These are phyloP conservation scores for Prinsepia uniflora DNA, from an alignment of 306 rosid species.

Conservation along the genomic window DNA sequence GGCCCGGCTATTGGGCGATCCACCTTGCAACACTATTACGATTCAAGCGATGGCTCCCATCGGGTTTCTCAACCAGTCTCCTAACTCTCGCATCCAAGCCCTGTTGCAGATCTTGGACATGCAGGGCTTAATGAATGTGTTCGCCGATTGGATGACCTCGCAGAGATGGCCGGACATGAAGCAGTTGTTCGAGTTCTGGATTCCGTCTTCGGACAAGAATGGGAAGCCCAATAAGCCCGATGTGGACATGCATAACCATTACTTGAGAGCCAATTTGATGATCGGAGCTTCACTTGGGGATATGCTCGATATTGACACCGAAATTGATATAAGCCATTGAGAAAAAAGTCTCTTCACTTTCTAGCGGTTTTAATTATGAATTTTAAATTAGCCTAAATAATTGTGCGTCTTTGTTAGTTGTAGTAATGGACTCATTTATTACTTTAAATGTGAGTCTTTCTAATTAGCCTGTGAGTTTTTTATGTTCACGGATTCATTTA, in stretches of 20 bases:
- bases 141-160: slow-evolving; percentile 69
- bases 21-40: too few species aligned
- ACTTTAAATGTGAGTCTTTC: too few species aligned
- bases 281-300: slow-evolving; percentile 52
- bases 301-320: slow-evolving; percentile 61
- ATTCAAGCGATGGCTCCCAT: too few species aligned
- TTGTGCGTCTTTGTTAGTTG: too few species aligned
- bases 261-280: slow-evolving; percentile 81
- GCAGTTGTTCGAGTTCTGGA: slow-evolving; percentile 69
- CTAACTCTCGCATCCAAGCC: slow-evolving; percentile 32
- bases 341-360: too few species aligned
- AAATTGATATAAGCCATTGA: too few species aligned
- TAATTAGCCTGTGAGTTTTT: too few species aligned
- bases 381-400: too few species aligned
- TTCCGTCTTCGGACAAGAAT: slow-evolving; percentile 51
- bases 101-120: slow-evolving; percentile 37
- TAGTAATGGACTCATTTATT: too few species aligned
- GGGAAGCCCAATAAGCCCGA: slow-evolving; percentile 90
- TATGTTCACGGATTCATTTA: too few species aligned
- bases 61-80: slow-evolving; percentile 31
- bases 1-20: too few species aligned
- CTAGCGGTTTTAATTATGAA: too few species aligned
- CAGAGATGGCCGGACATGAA: slow-evolving; percentile 68
- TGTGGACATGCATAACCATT: slow-evolving; percentile 56
- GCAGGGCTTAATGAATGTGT: slow-evolving; percentile 41